Conservation (phyloP, 495 filamentous ascomycete species). For the Chaetomidium leptoderma region DNA sequence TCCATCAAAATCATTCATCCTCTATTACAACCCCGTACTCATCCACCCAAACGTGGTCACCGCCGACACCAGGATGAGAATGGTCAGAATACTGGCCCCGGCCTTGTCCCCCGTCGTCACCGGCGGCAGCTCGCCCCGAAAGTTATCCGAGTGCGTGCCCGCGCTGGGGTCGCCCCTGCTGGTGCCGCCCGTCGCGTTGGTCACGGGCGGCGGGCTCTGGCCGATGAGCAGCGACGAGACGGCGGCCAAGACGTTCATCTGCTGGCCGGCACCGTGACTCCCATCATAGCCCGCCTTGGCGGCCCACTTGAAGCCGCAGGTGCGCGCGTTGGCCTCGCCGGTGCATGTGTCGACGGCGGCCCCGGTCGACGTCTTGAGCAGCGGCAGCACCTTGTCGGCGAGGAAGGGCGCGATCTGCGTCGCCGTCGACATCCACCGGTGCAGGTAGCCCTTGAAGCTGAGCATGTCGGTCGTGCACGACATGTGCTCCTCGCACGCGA, state of each 20-base stretch:
- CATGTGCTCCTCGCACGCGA: slow-evolving; percentile 60
- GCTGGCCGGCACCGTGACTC: slow-evolving; percentile 57
- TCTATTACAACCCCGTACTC: slow-evolving; percentile 33
- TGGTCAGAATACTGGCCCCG: slow-evolving; percentile 62
- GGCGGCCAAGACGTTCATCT: slow-evolving; percentile 64
- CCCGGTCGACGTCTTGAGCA: slow-evolving; percentile 59
- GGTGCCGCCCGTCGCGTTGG: slow-evolving; percentile 57
- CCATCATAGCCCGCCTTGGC: slow-evolving; percentile 56
- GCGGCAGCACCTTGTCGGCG: slow-evolving; percentile 55
- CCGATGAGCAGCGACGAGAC: slow-evolving; percentile 52
- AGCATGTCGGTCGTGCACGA: slow-evolving; percentile 71
- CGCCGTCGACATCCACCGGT: slow-evolving; percentile 72
- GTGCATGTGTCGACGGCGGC: slow-evolving; percentile 69
- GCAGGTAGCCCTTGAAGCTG: slow-evolving; percentile 81
- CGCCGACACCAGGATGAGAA: slow-evolving; percentile 37
- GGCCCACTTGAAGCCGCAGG: slow-evolving; percentile 70
- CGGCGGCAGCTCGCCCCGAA: slow-evolving; percentile 18
- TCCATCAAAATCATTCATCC: not conserved
- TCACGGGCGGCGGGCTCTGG: slow-evolving; percentile 47
- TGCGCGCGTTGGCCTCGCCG: slow-evolving; percentile 52
- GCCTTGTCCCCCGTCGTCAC: slow-evolving; percentile 59
- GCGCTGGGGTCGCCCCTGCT: slow-evolving; percentile 61
- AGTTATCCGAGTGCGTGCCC: slow-evolving; percentile 38
- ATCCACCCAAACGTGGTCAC: slow-evolving; percentile 47
- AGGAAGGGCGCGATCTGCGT: slow-evolving; percentile 70